Evolutionary conservation across 2,329 filamentous ascomycete species (phyloP).

Genomic region (Dactylonectria macrodidyma): DNA sequence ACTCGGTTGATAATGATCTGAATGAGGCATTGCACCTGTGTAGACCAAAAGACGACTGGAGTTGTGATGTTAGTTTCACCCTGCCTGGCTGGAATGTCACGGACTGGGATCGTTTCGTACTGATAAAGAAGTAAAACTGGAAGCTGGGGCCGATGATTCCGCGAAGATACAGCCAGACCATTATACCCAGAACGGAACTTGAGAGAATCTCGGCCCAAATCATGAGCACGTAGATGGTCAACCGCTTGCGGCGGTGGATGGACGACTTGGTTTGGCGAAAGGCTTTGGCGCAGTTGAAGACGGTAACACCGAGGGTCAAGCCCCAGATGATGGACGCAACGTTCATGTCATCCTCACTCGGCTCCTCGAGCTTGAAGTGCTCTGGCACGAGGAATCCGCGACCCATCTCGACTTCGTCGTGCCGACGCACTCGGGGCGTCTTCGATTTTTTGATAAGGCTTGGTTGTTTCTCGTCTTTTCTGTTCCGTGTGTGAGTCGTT

Average conservation of each 20-base stretch:
- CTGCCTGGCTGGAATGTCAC: rapidly evolving
- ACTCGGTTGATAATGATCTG: conserved; percentile 69
- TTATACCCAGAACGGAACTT: conserved; percentile 43
- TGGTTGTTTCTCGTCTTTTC: background rate
- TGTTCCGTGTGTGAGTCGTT: background rate
- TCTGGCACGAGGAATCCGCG: conserved; percentile 45
- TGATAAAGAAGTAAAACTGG: conserved; percentile 47
- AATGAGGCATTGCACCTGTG: conserved; percentile 60
- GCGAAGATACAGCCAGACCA: conserved; percentile 46
- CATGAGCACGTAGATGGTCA: conserved; percentile 41
- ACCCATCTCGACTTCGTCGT: conserved; percentile 33
- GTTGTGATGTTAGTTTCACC: conserved; percentile 4
- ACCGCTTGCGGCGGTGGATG: conserved; percentile 38
- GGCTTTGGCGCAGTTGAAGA: conserved; percentile 46
- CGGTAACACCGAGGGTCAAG: conserved; percentile 42
- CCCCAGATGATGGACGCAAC: conserved; percentile 48
- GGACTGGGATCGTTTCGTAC: conserved; percentile 42
- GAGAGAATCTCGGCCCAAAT: conserved; percentile 46
- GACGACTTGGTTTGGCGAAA: conserved; percentile 37
- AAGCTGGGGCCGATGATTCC: conserved; percentile 49
- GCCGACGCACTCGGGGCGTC: background rate
- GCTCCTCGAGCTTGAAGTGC: conserved; percentile 34
- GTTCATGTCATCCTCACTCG: conserved; percentile 46
- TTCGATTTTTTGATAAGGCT: background rate
- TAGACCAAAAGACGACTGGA: conserved; percentile 50